Conservation (phyloP, 371 early-diverging fungal species). For the Mortierella sp. region DNA sequence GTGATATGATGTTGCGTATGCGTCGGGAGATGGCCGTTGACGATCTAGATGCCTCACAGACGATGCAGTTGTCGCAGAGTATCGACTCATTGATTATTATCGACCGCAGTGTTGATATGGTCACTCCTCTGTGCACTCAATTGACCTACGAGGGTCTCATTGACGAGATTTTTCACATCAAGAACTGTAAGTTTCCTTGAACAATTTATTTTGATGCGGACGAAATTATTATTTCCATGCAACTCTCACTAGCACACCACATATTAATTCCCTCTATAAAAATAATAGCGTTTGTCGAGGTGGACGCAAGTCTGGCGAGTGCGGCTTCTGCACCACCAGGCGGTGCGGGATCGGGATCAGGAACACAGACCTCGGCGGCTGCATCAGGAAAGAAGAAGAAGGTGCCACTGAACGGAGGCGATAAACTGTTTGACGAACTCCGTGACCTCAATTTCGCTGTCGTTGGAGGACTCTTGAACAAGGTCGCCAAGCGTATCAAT, state of each 20-base stretch:
- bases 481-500: slow-evolving; percentile 86
- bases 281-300: slow-evolving; percentile 68
- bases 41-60: slow-evolving; percentile 62
- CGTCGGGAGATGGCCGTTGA: slow-evolving; percentile 81
- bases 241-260: not conserved
- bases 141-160: slow-evolving; percentile 95
- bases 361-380: slow-evolving; percentile 21
- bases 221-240: not conserved
- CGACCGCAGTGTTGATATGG: slow-evolving; percentile 90
- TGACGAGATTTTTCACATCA: slow-evolving; percentile 84
- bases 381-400: slow-evolving; percentile 77
- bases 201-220: not conserved
- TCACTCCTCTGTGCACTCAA: slow-evolving; percentile 93
- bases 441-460: slow-evolving; percentile 93
- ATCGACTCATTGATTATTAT: slow-evolving; percentile 93
- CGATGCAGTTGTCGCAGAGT: slow-evolving; percentile 73
- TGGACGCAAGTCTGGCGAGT: slow-evolving; percentile 64
- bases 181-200: slow-evolving; percentile 61
- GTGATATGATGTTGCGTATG: slow-evolving; percentile 87
- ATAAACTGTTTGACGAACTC: slow-evolving; percentile 83
- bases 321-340: slow-evolving; percentile 46
- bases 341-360: slow-evolving; percentile 27
- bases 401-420: slow-evolving; percentile 82
- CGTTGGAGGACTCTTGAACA: slow-evolving; percentile 85
- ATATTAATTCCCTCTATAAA: not conserved